Evolutionary conservation across 1,284 basidiomycete species (phyloP).

Genomic region (Microbotryum silenes-acaulis): DNA sequence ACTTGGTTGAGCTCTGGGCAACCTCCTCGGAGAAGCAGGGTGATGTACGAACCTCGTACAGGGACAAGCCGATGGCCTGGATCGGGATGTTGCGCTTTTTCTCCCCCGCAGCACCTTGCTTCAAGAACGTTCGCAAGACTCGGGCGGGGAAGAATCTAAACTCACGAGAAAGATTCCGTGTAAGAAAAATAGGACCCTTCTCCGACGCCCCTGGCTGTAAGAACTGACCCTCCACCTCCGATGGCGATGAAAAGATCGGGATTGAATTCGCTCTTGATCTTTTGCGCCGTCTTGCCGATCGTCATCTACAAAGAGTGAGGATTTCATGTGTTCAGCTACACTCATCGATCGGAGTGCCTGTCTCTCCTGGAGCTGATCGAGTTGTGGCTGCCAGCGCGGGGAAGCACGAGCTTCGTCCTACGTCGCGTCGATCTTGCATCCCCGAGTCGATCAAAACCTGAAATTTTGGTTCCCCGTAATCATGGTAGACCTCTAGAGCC

Average conservation of each 20-base stretch:
- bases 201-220: slow-evolving; percentile 15
- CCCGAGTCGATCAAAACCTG: too few relatives aligned
- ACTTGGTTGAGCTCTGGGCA: too few relatives aligned
- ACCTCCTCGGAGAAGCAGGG: background rate
- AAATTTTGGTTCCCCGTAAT: too few relatives aligned
- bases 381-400: too few relatives aligned
- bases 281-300: slow-evolving; percentile 54
- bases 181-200: slow-evolving; percentile 20
- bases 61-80: slow-evolving; percentile 78
- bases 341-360: too few relatives aligned
- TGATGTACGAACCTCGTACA: slow-evolving; percentile 66
- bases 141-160: slow-evolving; percentile 88
- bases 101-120: slow-evolving; percentile 51
- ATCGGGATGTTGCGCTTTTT: slow-evolving; percentile 73
- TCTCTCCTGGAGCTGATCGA: too few relatives aligned
- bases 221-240: slow-evolving; percentile 24
- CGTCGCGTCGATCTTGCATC: too few relatives aligned
- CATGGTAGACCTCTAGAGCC: too few relatives aligned
- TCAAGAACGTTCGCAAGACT: slow-evolving; percentile 82
- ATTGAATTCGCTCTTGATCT: slow-evolving; percentile 60
- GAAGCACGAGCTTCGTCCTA: too few relatives aligned
- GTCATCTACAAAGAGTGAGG: slow-evolving; percentile 43
- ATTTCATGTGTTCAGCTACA: background rate
- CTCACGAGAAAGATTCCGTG: slow-evolving; percentile 2
- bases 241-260: slow-evolving; percentile 48